Conservation (phyloP, 2,329 filamentous ascomycete genomes). For the Trichoderma simmonsii region DNA sequence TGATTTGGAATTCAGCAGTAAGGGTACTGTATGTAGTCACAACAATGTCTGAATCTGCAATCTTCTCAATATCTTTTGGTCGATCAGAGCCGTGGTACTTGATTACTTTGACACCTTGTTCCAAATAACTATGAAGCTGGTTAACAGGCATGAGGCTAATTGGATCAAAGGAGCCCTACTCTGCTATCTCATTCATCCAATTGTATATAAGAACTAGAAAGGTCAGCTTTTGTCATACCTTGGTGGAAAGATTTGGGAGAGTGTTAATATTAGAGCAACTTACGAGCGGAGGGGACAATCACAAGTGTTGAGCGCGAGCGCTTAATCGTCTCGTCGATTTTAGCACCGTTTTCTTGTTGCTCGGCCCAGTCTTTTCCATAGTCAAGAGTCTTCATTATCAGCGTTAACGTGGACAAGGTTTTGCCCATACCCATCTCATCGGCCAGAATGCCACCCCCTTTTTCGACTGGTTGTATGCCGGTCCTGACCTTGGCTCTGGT, state of each 20-base stretch:
- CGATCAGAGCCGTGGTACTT: conserved; percentile 38
- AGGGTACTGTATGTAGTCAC: conserved; percentile 49
- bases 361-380: conserved; percentile 36
- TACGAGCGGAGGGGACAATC: conserved; percentile 42
- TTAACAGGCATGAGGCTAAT: neutral
- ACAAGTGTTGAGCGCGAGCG: conserved; percentile 41
- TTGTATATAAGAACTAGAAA: conserved; percentile 38
- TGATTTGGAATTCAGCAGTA: conserved; percentile 30
- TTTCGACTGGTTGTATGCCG: conserved; percentile 29
- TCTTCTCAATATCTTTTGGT: conserved; percentile 23
- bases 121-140: conserved; percentile 31
- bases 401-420: conserved; percentile 49
- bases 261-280: conserved; percentile 20
- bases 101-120: conserved; percentile 28
- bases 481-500: conserved; percentile 34
- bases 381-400: conserved; percentile 43
- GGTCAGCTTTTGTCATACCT: conserved; percentile 14
- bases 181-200: conserved; percentile 39
- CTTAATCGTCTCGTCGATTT: conserved; percentile 18
- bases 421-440: conserved; percentile 63
- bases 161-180: conserved; percentile 26
- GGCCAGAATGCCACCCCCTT: conserved; percentile 49
- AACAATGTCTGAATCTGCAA: conserved; percentile 40
- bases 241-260: neutral
- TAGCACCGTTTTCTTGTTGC: conserved; percentile 21